Conservation (phyloP, 176 grass and related monocot genomes). For the Cenchrus americanus region DNA sequence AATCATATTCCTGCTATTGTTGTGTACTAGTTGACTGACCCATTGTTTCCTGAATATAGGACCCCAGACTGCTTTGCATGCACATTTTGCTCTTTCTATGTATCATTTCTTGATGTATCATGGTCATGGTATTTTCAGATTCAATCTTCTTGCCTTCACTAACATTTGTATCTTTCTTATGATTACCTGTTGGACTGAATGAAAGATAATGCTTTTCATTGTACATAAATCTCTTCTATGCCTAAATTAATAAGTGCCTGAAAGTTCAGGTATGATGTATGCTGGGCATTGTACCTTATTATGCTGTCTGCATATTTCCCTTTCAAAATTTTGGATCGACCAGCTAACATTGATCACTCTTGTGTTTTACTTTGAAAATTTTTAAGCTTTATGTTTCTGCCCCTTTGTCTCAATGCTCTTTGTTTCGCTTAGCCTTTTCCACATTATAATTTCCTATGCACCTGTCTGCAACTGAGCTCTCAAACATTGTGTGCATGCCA, state of each 20-base stretch:
- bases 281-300: background rate
- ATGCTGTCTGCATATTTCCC: background rate
- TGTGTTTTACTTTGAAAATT: background rate
- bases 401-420: background rate
- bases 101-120: constrained; percentile 39
- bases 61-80: constrained; percentile 30
- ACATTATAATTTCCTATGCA: constrained; percentile 18
- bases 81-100: constrained; percentile 39
- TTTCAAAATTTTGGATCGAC: background rate
- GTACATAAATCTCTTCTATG: constrained; percentile 19
- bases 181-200: constrained; percentile 36
- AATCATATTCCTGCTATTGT: background rate
- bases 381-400: background rate
- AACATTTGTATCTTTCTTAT: constrained; percentile 43
- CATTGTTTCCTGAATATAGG: constrained; percentile 50
- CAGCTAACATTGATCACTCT: background rate
- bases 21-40: constrained; percentile 57
- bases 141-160: background rate
- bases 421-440: constrained; percentile 9
- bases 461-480: constrained; percentile 39
- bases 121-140: constrained; percentile 30
- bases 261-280: background rate
- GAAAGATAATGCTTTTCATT: constrained; percentile 15
- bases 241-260: background rate
- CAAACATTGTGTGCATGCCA: constrained; percentile 29